Base-by-base conservation (phyloP, 805 yeast genomes). In the Candida germanica region DNA sequence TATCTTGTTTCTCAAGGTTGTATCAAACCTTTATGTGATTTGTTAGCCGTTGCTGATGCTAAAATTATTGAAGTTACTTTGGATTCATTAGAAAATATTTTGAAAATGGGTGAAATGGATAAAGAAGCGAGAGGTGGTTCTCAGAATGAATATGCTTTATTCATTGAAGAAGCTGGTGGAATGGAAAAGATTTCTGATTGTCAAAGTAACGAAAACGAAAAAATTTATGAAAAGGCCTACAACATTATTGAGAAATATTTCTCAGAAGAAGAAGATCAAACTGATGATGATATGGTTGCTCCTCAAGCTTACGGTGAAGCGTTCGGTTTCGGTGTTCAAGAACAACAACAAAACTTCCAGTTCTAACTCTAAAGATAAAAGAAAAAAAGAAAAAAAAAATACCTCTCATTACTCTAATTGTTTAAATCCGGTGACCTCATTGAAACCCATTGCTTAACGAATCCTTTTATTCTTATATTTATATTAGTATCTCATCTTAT, bases 101-200 rank as follows among this genome's bases (percentile, higher is more conserved):
- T 93, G 53, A 86, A 86, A 66, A 86, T 88, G 69, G 98, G 98
- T 50, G 98, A 93, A 61, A 66, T 81, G 63, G 96, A 88, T 56
- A 86, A 80, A 64, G 96, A 88, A 55, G 72, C 80, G 37, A 72
- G 77, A 41, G 85, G 83, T 39, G 59, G 80, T 12, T 62, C 73
- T 33, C 73, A 80, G 53, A 93, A 93, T 65, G 87, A 85, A 60
- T 83, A 89, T 58, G 96, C 98, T 18, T 75, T 88, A 44, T 87
- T 66, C 66, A 85, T 93, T 56, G 98, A 93, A 69, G 97, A 91
- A 61, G 97, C 97, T 29, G 98, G 97, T 53, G 98, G 98, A 45
- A 83, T 88, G 80, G 98, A 93, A 62, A 89, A 87, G 70, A 91
- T 93, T 52, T 83, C 84, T 63, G 87, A 86, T 43, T 85, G 95